These are phyloP conservation scores for Cryptosporidium tyzzeri DNA, from an alignment of 169 alveolate species.

Conservation along the genomic window DNA sequence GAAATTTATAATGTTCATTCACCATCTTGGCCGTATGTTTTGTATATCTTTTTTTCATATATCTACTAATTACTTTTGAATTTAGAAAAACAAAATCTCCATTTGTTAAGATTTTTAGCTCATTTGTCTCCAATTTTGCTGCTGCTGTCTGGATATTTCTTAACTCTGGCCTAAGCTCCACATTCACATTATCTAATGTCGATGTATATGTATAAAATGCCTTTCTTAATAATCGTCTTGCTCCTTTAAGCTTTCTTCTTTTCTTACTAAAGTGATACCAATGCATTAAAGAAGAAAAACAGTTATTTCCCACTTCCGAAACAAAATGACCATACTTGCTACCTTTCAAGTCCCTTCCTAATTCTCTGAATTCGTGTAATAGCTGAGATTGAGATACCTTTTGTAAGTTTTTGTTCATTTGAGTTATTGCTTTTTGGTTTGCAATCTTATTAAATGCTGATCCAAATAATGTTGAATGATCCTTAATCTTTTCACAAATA, in stretches of 20 bases:
- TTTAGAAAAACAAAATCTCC: conserved; percentile 59
- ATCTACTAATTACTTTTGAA: conserved; percentile 15
- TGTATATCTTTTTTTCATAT: conserved; percentile 24
- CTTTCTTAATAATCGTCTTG: conserved; percentile 59
- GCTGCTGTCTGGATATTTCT: conserved; percentile 29
- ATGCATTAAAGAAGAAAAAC: conserved; percentile 40
- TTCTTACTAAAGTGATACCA: conserved; percentile 45
- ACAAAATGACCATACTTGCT: conserved; percentile 60
- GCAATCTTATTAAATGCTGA: conserved; percentile 62
- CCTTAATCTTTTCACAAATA: conserved; percentile 32
- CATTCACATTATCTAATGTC: conserved; percentile 46
- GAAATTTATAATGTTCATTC: conserved; percentile 10
- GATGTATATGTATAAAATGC: conserved; percentile 69
- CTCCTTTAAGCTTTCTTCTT: conserved; percentile 37
- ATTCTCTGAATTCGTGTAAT: conserved; percentile 62
- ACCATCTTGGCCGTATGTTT: conserved; percentile 49
- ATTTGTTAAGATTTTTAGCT: conserved; percentile 15
- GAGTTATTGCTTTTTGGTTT: conserved; percentile 27
- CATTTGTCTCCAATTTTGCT: conserved; percentile 34
- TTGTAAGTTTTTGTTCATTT: conserved; percentile 14
- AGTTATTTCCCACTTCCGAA: conserved; percentile 58
- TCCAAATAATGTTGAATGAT: conserved; percentile 38
- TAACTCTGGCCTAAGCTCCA: conserved; percentile 46
- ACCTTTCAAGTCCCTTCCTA: conserved; percentile 60
- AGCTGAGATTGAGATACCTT: conserved; percentile 63